Percentiles rank a stretch among this genome's conserved stretches.
Conservation (phyloP, 495 filamentous ascomycete species). For the Neurospora sp. region DNA sequence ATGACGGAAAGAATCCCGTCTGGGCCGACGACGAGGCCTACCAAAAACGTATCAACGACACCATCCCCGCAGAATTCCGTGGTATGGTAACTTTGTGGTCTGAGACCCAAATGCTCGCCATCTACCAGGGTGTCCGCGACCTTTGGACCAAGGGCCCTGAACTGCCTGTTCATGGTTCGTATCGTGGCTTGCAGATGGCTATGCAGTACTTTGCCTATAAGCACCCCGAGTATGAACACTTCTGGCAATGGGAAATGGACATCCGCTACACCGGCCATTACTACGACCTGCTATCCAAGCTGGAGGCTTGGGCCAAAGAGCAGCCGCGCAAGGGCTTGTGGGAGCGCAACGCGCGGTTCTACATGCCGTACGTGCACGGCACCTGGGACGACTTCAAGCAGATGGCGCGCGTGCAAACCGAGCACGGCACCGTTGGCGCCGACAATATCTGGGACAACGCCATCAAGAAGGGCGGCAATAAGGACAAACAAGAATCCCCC, state of each 20-base stretch:
- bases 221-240: constrained; percentile 89
- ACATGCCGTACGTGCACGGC: constrained; percentile 79
- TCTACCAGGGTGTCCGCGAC: constrained; percentile 77
- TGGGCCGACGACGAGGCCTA: constrained; percentile 53
- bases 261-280: constrained; percentile 93
- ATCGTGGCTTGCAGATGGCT: constrained; percentile 85
- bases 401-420: constrained; percentile 83
- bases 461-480: constrained; percentile 22
- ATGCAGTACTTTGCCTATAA: constrained; percentile 84
- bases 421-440: constrained; percentile 63
- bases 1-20: constrained; percentile 53
- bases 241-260: constrained; percentile 99
- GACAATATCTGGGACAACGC: constrained; percentile 55
- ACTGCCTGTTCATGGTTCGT: constrained; percentile 79
- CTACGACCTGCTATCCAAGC: constrained; percentile 75
- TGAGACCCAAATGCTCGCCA: constrained; percentile 76
- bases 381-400: constrained; percentile 87
- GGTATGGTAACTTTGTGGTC: constrained; percentile 88
- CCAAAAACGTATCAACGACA: constrained; percentile 47
- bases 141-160: constrained; percentile 51
- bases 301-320: constrained; percentile 62
- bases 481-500: constrained; percentile 17
- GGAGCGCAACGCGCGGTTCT: constrained; percentile 90
- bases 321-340: constrained; percentile 88
- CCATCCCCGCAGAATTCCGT: constrained; percentile 76